Evolutionary conservation across 176 grass and related monocot species (phyloP).

Genomic region (Rhipidocladum racemiflorum): DNA sequence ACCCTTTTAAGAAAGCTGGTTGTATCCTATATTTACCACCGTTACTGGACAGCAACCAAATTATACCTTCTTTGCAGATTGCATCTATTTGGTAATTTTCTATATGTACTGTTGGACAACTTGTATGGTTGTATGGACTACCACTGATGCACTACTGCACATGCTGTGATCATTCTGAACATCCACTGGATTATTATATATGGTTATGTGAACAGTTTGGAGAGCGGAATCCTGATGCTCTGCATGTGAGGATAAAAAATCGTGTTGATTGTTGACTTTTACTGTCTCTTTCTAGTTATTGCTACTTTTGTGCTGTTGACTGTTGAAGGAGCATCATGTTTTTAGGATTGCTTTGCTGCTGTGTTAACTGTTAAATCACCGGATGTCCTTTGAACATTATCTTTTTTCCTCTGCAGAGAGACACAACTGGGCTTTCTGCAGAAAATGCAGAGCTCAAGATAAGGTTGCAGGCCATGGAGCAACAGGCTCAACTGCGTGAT

Average conservation of each 20-base stretch:
- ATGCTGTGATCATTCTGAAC: slow-evolving; percentile 30
- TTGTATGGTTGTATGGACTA: slow-evolving; percentile 31
- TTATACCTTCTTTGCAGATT: slow-evolving; percentile 10
- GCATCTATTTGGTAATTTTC: slow-evolving; percentile 21
- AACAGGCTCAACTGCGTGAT: slow-evolving; percentile 90
- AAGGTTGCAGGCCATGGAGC: slow-evolving; percentile 97
- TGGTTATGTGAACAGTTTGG: slow-evolving; percentile 10
- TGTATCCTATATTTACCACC: background rate
- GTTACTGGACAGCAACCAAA: background rate
- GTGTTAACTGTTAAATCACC: slow-evolving; percentile 21
- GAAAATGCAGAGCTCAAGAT: slow-evolving; percentile 98
- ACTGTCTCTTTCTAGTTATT: slow-evolving; percentile 21
- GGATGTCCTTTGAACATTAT: slow-evolving; percentile 31
- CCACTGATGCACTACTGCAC: background rate
- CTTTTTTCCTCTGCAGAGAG: slow-evolving; percentile 60
- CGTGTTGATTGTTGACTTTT: slow-evolving; percentile 14
- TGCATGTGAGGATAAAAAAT: slow-evolving; percentile 22
- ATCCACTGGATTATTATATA: slow-evolving; percentile 25
- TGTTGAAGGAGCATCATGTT: slow-evolving; percentile 4
- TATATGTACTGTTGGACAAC: background rate
- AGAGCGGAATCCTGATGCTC: slow-evolving; percentile 23
- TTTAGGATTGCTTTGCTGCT: slow-evolving; percentile 10
- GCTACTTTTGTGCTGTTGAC: slow-evolving; percentile 4
- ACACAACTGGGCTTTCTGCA: slow-evolving; percentile 88
- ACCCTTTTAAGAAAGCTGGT: background rate